A percentile compares a stretch with the other conserved stretches of the same genome.
Conservation (phyloP, 306 rosid genomes). For the Begonia loranthoides region DNA sequence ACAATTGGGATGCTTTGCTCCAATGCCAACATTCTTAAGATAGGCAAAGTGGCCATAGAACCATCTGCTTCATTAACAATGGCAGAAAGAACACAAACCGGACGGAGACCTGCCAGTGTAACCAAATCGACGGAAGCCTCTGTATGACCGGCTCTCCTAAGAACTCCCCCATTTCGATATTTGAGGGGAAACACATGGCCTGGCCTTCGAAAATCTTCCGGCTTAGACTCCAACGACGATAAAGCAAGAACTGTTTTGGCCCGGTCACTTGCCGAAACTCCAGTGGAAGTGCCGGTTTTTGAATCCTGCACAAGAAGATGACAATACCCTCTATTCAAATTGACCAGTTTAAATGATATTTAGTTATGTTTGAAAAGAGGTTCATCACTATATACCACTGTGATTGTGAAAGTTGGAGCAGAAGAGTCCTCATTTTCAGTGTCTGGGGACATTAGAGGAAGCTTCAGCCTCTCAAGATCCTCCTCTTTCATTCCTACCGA, state of each 20-base stretch:
- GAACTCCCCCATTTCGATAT: conserved; percentile 72
- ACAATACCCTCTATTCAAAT: neutral
- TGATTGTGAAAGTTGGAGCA: conserved; percentile 77
- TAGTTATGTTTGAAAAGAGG: neutral
- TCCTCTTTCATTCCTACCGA: conserved; percentile 73
- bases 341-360: neutral
- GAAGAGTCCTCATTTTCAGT: conserved; percentile 57
- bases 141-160: conserved; percentile 77
- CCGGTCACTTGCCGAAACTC: conserved; percentile 73
- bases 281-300: conserved; percentile 49
- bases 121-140: conserved; percentile 85
- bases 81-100: conserved; percentile 61
- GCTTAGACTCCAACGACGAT: conserved; percentile 40
- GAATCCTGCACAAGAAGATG: conserved; percentile 42
- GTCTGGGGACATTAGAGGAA: conserved; percentile 70
- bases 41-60: conserved; percentile 49
- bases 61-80: conserved; percentile 49
- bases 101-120: conserved; percentile 45
- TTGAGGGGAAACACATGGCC: conserved; percentile 84
- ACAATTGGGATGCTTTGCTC: conserved; percentile 45
- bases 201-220: conserved; percentile 58
- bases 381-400: conserved; percentile 34
- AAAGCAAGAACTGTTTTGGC: conserved; percentile 59
- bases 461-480: conserved; percentile 64
- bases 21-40: conserved; percentile 38